Conservation (phyloP, 441 rosid species). For the Eutrema salsugineum region DNA sequence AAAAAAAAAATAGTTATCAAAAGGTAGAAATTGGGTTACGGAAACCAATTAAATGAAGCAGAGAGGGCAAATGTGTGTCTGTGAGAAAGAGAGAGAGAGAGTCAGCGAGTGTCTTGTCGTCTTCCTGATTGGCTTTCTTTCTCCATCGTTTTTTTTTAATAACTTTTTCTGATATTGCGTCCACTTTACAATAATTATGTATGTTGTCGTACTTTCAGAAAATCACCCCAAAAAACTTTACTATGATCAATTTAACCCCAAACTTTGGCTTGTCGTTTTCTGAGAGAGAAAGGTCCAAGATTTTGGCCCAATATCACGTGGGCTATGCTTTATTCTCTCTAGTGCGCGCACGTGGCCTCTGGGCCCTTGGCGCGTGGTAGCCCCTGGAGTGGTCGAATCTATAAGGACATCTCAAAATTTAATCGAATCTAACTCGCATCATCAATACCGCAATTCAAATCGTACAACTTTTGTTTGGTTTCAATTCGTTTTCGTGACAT, state of each 20-base stretch:
- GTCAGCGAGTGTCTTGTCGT: conserved; percentile 7
- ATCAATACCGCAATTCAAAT: neutral
- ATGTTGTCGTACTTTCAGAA: neutral
- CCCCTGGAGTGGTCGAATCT: conserved; percentile 26
- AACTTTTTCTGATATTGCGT: neutral
- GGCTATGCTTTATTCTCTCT: conserved; percentile 32
- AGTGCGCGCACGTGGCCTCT: conserved; percentile 27
- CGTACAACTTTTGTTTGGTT: neutral
- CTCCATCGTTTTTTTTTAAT: neutral
- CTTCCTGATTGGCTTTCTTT: neutral
- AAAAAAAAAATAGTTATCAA: no score
- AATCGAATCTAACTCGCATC: conserved; percentile 9
- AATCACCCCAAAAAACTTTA: neutral
- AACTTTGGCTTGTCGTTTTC: neutral
- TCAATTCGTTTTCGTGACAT: conserved; percentile 5
- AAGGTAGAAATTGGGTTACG: neutral
- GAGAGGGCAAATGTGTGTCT: conserved; percentile 9
- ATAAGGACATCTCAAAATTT: neutral
- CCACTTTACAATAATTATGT: neutral
- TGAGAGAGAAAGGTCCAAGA: conserved; percentile 20
- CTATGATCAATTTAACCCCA: conserved; percentile 3
- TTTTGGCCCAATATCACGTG: conserved; percentile 29
- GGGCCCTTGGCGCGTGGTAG: conserved; percentile 24
- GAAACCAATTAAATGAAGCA: conserved; percentile 20
- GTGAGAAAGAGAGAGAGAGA: neutral